These are phyloP conservation scores for Wickerhamiella nectarea DNA, from an alignment of 805 yeast species.

Conservation along the genomic window DNA sequence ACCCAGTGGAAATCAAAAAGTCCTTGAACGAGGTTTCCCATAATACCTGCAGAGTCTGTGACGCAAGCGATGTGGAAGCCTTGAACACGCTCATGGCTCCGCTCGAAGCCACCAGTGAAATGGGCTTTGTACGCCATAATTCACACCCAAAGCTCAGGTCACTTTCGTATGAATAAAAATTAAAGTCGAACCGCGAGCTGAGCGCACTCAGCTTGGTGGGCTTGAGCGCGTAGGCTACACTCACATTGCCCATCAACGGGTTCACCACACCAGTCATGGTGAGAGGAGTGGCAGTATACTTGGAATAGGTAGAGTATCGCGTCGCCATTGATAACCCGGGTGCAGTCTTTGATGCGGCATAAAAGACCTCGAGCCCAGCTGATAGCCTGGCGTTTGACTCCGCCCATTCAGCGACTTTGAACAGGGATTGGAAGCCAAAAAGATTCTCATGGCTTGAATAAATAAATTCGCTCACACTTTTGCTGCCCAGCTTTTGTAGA, in stretches of 20 bases:
- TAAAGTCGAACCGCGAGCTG: conserved; percentile 77
- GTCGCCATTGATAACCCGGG: conserved; percentile 82
- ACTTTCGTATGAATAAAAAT: conserved; percentile 78
- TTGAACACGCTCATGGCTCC: conserved; percentile 48
- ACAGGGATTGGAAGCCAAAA: conserved; percentile 66
- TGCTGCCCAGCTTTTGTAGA: conserved; percentile 18
- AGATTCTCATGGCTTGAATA: conserved; percentile 76
- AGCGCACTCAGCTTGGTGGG: conserved; percentile 60
- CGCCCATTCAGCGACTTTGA: conserved; percentile 39
- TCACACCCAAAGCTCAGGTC: conserved; percentile 80
- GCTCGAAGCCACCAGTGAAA: conserved; percentile 11
- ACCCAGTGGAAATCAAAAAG: conserved; percentile 65
- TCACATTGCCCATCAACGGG: conserved; percentile 79
- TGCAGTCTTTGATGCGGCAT: conserved; percentile 66
- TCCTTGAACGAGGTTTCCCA: conserved; percentile 88
- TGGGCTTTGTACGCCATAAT: conserved; percentile 41
- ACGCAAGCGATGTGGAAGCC: conserved; percentile 54
- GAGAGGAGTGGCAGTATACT: conserved; percentile 77
- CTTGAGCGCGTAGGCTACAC: conserved; percentile 76
- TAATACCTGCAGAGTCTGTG: conserved; percentile 43
- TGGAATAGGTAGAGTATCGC: conserved; percentile 72
- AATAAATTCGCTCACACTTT: conserved; percentile 60
- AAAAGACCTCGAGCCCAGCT: conserved; percentile 80
- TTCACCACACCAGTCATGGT: conserved; percentile 77
- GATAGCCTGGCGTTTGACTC: conserved; percentile 40